Conservation (phyloP, 164 flowering plant genomes). For the Platanus orientalis region DNA sequence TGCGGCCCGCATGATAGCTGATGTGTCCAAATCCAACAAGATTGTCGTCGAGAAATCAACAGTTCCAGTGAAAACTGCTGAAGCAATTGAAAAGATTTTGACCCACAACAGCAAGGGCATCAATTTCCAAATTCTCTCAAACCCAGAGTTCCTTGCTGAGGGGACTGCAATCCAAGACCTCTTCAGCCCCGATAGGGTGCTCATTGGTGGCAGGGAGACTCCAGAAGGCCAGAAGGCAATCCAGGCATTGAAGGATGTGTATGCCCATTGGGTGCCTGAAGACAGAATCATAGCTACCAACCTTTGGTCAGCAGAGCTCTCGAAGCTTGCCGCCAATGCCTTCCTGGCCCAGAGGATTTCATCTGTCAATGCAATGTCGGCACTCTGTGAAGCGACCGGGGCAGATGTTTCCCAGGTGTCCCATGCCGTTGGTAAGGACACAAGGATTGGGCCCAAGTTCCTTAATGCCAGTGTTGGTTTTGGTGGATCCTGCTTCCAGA, state of each 20-base stretch:
- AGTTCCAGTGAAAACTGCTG: conserved; percentile 29
- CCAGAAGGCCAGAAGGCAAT: conserved; percentile 24
- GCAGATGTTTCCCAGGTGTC: conserved; percentile 24
- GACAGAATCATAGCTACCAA: conserved; percentile 16
- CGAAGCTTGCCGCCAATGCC: conserved; percentile 26
- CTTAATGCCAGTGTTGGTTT: conserved; percentile 22
- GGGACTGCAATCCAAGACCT: conserved; percentile 25
- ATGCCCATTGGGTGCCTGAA: conserved; percentile 21
- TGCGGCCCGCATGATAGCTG: conserved; percentile 31
- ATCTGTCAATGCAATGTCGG: conserved; percentile 22
- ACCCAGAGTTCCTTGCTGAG: conserved; percentile 27
- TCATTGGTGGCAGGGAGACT: conserved; percentile 27
- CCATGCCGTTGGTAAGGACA: conserved; percentile 23
- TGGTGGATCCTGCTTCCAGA: conserved; percentile 25
- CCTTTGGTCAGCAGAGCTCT: conserved; percentile 29
- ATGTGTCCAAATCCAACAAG: conserved; percentile 27
- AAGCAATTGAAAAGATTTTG: conserved; percentile 29
- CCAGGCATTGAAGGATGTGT: conserved; percentile 9
- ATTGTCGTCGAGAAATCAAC: conserved; percentile 32
- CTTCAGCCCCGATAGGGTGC: conserved; percentile 20
- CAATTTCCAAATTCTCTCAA: conserved; percentile 24
- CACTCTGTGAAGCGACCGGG: conserved; percentile 25
- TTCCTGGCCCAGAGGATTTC: conserved; percentile 21
- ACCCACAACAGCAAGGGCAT: conserved; percentile 21
- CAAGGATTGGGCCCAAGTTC: conserved; percentile 17